Evolutionary conservation across 768 basidiomycete genomes (phyloP), one percentile per base, ranked within the genome.

Genomic region (Boletus edulis): DNA sequence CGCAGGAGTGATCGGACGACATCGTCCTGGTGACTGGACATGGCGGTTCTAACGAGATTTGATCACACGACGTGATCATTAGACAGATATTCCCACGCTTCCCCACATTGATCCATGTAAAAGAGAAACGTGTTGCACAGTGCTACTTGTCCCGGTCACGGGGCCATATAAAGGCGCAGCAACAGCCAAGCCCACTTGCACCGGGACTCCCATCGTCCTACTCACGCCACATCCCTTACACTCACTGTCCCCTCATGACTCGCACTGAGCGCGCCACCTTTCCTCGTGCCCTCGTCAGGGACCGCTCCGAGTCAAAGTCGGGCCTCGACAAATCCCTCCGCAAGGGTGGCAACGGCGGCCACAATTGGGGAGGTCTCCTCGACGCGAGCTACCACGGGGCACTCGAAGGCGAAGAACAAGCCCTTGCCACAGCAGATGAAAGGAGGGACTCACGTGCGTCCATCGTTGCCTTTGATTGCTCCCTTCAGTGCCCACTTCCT

Each of bases 351-450:
- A 85, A 82, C 27, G 93, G 93, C 34, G 77, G 79, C 9, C 84
- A 94, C 74, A 93, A 91, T 75, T 96, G 93, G 93, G 93, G 93
- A 55, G 81, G 78, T 52, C 69, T 89, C 58, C 73, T 71, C 3
- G 77, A 89, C 62, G 88, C 92, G 73, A 73, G 70, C 39, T 76
- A 81, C 56, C 76, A 81, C 61, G 89, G 88, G 72, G 87, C 84
- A 1, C 52, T 79, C 41, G 75, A 74, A 20, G 91, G 91, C 71
- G 83, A 83, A 66, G 73, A 75, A 44, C 64, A 67, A n/a, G 78
- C 79, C 17, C 62, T 75, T 32, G 78, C 76, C 38, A 68, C 72
- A 35, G 74, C 70, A 51, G 58, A 45, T 38, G 52, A 24, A 42
- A 58, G n/a, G 31, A 58, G 54, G 41, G 55, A 57, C 38, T 66